These are phyloP conservation scores for Taxawa tesnikishii DNA, from an alignment of 2,329 filamentous ascomycete species.

Conservation along the genomic window DNA sequence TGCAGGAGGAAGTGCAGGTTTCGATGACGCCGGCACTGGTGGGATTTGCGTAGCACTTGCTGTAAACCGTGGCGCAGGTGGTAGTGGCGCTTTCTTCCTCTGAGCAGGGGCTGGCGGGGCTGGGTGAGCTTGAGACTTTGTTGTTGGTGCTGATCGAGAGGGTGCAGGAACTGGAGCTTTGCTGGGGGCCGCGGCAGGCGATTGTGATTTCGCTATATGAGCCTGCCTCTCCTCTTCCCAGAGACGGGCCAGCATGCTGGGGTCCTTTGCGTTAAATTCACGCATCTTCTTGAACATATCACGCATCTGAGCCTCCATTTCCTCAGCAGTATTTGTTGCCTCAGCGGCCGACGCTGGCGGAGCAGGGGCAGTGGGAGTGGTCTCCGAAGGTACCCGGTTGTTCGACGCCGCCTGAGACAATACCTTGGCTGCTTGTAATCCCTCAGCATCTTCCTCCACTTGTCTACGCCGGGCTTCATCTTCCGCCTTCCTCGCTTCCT, in stretches of 20 bases:
- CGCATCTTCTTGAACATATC: conserved; percentile 46
- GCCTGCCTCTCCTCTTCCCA: conserved; percentile 41
- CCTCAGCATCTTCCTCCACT: conserved; percentile 10
- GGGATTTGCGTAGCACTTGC: neutral
- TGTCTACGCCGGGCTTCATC: conserved; percentile 11
- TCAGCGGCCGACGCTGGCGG: conserved; percentile 6
- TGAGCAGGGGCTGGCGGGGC: conserved; percentile 1
- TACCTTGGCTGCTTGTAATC: conserved; percentile 1
- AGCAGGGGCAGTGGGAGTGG: conserved; percentile 7
- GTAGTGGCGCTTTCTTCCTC: neutral
- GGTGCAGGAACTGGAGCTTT: neutral
- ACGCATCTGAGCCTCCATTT: conserved; percentile 39
- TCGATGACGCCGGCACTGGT: neutral
- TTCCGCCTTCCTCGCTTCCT: conserved; percentile 17
- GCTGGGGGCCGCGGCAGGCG: neutral
- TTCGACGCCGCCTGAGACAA: conserved; percentile 3
- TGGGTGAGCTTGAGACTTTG: neutral
- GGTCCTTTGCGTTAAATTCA: conserved; percentile 43
- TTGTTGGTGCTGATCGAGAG: conserved; percentile 1
- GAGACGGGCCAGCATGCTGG: conserved; percentile 39
- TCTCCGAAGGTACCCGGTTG: conserved; percentile 12
- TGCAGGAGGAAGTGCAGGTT: neutral
- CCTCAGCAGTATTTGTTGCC: conserved; percentile 14
- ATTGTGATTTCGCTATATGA: conserved; percentile 13
- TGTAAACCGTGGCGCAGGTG: neutral